Conservation (phyloP, 192 early-diverging fungal species). For the Coemansia sp. region DNA sequence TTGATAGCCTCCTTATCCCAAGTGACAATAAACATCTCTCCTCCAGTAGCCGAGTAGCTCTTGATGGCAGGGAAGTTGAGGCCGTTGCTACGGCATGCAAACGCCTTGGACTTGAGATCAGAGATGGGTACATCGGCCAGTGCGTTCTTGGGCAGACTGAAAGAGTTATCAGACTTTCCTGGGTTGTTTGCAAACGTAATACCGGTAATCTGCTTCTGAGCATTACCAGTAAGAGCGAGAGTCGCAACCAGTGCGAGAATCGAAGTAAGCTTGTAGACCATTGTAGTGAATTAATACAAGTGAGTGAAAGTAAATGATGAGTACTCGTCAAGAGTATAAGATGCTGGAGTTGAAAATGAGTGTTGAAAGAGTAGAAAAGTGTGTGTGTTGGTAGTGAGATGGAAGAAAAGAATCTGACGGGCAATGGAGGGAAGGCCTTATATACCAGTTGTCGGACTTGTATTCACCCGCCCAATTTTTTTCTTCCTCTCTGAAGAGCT, state of each 20-base stretch:
- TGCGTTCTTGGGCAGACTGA: background rate
- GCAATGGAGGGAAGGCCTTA: background rate
- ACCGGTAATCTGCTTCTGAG: conserved; percentile 1
- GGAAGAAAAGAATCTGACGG: background rate
- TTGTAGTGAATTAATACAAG: background rate
- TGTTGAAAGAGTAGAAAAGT: background rate
- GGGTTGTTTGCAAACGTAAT: background rate
- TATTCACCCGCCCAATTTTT: background rate
- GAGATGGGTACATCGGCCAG: background rate
- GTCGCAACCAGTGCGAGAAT: conserved; percentile 11
- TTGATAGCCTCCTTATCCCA: background rate
- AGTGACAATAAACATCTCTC: conserved; percentile 5
- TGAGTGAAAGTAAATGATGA: background rate
- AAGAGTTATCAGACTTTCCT: background rate
- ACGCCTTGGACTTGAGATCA: background rate
- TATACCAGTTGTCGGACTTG: background rate
- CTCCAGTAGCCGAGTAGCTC: background rate
- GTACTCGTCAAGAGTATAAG: background rate
- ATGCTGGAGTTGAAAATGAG: background rate
- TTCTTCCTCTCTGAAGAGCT: background rate
- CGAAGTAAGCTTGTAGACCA: conserved; percentile 12
- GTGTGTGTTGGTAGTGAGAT: conserved; percentile 1
- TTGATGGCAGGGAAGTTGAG: conserved; percentile 1
- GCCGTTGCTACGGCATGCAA: conserved; percentile 7
- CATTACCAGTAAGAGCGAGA: background rate